phyloP scores from a whole-genome alignment of 108 stramenopile genomes.

The Cyclostephanos tholiformis region DNA sequence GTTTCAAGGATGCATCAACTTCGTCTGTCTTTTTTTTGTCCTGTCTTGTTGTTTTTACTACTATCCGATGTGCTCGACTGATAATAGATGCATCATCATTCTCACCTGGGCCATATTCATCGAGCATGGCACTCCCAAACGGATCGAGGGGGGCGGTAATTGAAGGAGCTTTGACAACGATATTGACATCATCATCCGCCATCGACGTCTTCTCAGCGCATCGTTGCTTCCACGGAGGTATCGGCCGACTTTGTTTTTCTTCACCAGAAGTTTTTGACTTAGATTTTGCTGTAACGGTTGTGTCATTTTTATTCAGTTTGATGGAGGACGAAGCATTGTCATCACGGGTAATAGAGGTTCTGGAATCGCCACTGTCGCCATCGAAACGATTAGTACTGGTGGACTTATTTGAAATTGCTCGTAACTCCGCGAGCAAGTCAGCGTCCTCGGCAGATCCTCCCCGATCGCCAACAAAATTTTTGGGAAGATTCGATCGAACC shows the following conservation, averaged over 20 bases:
- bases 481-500: constrained; percentile 51
- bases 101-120: neutral
- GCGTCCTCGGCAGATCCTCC: constrained; percentile 86
- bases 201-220: neutral
- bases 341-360: neutral
- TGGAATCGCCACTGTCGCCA: constrained; percentile 16
- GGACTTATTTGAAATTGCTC: constrained; percentile 64
- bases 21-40: neutral
- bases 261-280: neutral
- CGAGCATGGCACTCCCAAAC: constrained; percentile 17
- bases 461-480: constrained; percentile 74
- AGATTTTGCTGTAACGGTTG: neutral
- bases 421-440: constrained; percentile 66
- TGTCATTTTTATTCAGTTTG: neutral
- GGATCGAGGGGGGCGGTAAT: constrained; percentile 7
- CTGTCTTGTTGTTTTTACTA: constrained; percentile 8
- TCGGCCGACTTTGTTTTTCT: neutral
- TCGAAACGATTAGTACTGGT: constrained; percentile 57
- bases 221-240: constrained; percentile 13
- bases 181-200: constrained; percentile 10
- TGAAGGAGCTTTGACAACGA: neutral
- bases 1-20: neutral
- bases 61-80: neutral
- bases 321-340: neutral
- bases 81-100: neutral